Evolutionary conservation across 495 filamentous ascomycete species (phyloP), one percentile per base, ranked within the genome.

Genomic region (Haplographium delicatum): DNA sequence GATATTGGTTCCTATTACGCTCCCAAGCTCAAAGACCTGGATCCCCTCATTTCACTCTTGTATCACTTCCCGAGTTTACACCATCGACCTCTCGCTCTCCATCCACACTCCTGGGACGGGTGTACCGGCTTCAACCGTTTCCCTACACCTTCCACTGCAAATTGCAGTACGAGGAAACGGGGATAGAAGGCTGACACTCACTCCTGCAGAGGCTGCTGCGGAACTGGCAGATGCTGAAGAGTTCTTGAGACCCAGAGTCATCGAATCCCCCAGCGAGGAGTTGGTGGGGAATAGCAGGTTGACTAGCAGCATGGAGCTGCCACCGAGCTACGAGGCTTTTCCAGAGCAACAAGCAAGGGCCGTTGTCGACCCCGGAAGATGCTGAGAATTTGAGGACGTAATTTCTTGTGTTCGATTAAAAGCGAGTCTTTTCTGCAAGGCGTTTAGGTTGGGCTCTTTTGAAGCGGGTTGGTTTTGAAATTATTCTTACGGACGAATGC

Each of bases 31-130:
- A 16, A 80, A 78, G 56, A 71, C 80, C 2, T 89, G 91, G 66
- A 66, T 93, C 23, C 94, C 93, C 0, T 90, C 88, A 15, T 98
- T 97, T 69, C 83, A 93, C 68, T 80, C 82, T 46, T 98, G 93
- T 67, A 78, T 95, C 57, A 71, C 86, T 24, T 86, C 85, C 13
- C 83, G 93, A 51, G 68, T 83, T 20, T 97, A 98, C 68, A 70
- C 74, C 7, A 72, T 96, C 18, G 82, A 85, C 34, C 68, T 97
- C 41, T 71, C 72, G 6, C 61, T 91, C 45, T 72, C 80, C 3
- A 67, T 87, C 33, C 75, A 81, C 46, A 76, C 80, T 0, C 72
- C 79, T 4, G 72, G 72, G 16, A 68, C 79, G n/a, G 72, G 73
- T 24, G 62, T 79, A 16, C 66, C 65, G 13, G 79, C 70, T 20